Conservation (phyloP, 2,329 filamentous ascomycete genomes). For the Ascochyta clinopodiicola region DNA sequence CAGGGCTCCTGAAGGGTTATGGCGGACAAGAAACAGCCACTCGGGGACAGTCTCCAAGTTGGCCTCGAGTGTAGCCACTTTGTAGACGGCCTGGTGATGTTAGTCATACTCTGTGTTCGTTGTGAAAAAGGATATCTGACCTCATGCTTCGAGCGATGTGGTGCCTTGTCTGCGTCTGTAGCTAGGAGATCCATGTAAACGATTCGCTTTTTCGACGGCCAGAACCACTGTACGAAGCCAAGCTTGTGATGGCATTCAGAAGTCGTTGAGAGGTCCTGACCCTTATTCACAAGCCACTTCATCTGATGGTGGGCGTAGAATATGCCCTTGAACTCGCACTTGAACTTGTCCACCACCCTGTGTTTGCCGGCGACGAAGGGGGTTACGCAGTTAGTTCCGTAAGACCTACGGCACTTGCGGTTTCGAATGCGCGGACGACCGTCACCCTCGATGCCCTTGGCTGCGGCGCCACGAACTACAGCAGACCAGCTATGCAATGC, state of each 20-base stretch:
- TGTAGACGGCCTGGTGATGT: conserved; percentile 15
- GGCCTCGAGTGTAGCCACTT: conserved; percentile 7
- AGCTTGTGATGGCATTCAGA: not conserved
- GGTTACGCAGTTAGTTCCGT: conserved; percentile 9
- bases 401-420: conserved; percentile 32
- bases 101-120: no score
- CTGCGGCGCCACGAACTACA: conserved; percentile 31
- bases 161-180: no score
- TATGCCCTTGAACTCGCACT: no score
- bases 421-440: not conserved
- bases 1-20: not conserved
- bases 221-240: not conserved
- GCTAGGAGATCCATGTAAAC: no score
- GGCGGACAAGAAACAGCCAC: not conserved
- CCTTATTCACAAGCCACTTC: conserved; percentile 23
- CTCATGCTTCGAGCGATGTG: no score
- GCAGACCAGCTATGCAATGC: conserved; percentile 33
- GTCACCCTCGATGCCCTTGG: conserved; percentile 31
- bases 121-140: no score
- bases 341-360: conserved; percentile 7
- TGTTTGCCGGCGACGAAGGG: conserved; percentile 10
- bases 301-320: no score
- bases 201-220: not conserved
- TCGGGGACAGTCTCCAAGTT: conserved; percentile 23
- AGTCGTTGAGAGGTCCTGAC: conserved; percentile 19